Evolutionary conservation across 2,329 filamentous ascomycete genomes (phyloP), one percentile per base, ranked within the genome.

Genomic region (Colletotrichum euphorbiae): DNA sequence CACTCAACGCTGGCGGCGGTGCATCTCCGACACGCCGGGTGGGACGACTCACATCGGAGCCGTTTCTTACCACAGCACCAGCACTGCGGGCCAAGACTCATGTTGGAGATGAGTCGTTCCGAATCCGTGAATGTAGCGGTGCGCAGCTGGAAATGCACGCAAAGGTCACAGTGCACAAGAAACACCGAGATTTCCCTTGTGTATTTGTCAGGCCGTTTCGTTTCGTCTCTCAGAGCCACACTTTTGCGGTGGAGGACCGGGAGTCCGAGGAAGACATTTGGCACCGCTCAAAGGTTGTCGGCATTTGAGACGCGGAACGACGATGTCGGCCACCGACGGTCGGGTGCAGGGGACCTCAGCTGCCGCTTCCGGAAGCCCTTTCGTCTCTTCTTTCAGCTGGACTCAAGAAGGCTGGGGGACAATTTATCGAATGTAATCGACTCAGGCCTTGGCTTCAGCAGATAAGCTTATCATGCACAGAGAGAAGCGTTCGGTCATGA

Each of bases 1-100:
- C 59, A 63, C 3, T 45, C 6, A 19, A 40, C 21, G n/a, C 17
- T 5, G 13, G 52, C 59, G 11, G 13, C n/a, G 12, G n/a, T 15
- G 52, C 59, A 58, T 36, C 48, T 54, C 0, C 1, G 28, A 60
- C 60, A 64, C 24, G 38, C 2, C 8, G 46, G 59, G 6, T 6
- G n/a, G 17, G 60, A 68, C 13, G 65, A 68, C n/a, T 68, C 52
- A 45, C 65, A 68, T 1, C 65, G 64, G 0, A 52, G 65, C 4
- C 65, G 45, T 13, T 31, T 50, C 21, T 68, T 59, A 36, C 46
- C 46, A 45, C 60, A 68, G 7, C 46, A 38, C 51, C 64, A 58
- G 45, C 64, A 58, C 46, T 46, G 65, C 4, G 65, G 65, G 28
- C 52, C 59, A 12, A 67, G 45, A n/a, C 42, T 62, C 58, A 57